Percentiles rank a stretch among this genome's conserved stretches.
Evolutionary conservation across 805 yeast species (phyloP).

Genomic region (Huiozyma naganishii): DNA sequence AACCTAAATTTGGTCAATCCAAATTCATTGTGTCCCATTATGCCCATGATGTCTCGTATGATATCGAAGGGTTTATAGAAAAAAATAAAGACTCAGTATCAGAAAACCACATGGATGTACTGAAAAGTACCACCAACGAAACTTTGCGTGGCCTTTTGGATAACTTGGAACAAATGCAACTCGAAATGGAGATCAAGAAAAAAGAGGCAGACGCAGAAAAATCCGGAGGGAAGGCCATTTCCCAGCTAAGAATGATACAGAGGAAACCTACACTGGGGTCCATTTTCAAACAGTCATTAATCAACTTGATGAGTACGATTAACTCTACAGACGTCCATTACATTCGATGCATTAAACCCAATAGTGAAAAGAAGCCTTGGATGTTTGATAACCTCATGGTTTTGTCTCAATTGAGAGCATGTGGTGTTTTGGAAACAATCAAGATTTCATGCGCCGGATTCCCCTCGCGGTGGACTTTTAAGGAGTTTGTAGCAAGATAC

Average conservation of each 20-base stretch:
- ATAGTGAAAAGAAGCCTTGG: slow-evolving; percentile 91
- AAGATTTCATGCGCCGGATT: slow-evolving; percentile 95
- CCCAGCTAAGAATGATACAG: slow-evolving; percentile 35
- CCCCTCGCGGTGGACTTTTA: slow-evolving; percentile 93
- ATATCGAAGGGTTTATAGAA: slow-evolving; percentile 89
- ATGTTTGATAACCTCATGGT: slow-evolving; percentile 93
- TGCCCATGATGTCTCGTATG: slow-evolving; percentile 89
- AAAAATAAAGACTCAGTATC: slow-evolving; percentile 96
- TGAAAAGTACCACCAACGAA: slow-evolving; percentile 56
- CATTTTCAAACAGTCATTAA: slow-evolving; percentile 82
- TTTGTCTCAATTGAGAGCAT: slow-evolving; percentile 89
- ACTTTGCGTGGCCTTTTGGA: slow-evolving; percentile 55
- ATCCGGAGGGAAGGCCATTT: slow-evolving; percentile 10
- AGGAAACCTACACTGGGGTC: slow-evolving; percentile 92
- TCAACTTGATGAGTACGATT: slow-evolving; percentile 86
- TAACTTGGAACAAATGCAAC: slow-evolving; percentile 44
- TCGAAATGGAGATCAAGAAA: slow-evolving; percentile 25
- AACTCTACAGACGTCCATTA: slow-evolving; percentile 93
- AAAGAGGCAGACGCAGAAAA: slow-evolving; percentile 32
- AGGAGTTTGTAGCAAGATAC: slow-evolving; percentile 83
- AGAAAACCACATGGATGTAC: slow-evolving; percentile 83
- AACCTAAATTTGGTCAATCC: slow-evolving; percentile 88
- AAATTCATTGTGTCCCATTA: slow-evolving; percentile 87
- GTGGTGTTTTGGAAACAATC: slow-evolving; percentile 97
- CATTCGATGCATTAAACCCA: slow-evolving; percentile 95